A percentile compares a stretch with the other conserved stretches of the same genome.
phyloP scores from a whole-genome alignment of 2,329 filamentous ascomycete genomes.

The Alternaria longipes region DNA sequence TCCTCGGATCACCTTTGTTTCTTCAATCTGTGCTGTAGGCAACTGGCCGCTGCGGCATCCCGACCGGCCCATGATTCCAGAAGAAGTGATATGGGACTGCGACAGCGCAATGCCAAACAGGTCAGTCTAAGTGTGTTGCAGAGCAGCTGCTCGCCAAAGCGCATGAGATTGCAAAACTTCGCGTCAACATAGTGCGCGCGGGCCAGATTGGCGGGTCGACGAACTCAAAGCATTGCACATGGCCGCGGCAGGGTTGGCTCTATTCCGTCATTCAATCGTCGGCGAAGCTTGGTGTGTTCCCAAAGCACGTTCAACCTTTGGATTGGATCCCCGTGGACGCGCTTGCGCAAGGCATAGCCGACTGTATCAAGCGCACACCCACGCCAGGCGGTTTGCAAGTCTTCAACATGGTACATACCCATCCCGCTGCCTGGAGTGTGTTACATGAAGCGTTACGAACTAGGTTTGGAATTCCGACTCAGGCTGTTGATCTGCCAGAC shows the following conservation, averaged over 20 bases:
- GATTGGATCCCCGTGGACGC: constrained; percentile 30
- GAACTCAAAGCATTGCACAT: background rate
- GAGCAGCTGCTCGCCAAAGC: constrained; percentile 20
- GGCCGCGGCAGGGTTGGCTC: constrained; percentile 25
- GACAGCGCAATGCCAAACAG: constrained; percentile 41
- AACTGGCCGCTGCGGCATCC: constrained; percentile 18
- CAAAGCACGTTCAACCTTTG: constrained; percentile 16
- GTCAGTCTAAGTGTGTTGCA: constrained; percentile 42
- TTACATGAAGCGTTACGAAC: constrained; percentile 9
- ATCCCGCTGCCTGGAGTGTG: constrained; percentile 7
- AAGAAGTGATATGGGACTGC: constrained; percentile 33
- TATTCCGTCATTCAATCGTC: constrained; percentile 14
- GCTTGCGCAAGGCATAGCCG: constrained; percentile 14
- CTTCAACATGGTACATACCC: constrained; percentile 22
- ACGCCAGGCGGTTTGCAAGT: constrained; percentile 3
- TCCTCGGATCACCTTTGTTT: constrained; percentile 22
- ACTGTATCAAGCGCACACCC: background rate
- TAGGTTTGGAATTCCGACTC: constrained; percentile 2
- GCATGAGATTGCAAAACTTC: constrained; percentile 12
- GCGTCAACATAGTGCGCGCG: constrained; percentile 19
- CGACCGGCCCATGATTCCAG: constrained; percentile 13
- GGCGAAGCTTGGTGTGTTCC: constrained; percentile 3
- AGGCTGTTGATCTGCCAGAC: constrained; percentile 5
- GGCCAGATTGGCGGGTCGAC: constrained; percentile 25
- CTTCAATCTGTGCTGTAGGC: constrained; percentile 26